Conservation (phyloP, 1,284 basidiomycete species). For the Microbotryum saponariae region DNA sequence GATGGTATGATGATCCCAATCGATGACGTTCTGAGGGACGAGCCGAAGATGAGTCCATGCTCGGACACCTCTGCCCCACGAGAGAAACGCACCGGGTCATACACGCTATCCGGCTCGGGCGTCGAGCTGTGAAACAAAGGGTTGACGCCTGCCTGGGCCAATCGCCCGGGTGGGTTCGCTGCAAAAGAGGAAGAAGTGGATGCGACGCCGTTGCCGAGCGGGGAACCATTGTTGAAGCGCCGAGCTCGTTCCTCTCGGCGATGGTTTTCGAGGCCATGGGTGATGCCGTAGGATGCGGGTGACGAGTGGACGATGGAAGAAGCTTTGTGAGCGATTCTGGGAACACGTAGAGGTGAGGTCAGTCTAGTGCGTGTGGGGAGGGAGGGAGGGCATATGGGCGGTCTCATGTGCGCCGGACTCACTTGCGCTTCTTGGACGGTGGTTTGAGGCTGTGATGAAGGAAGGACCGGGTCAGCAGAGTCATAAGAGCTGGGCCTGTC, state of each 20-base stretch:
- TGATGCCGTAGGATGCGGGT: constrained; percentile 17
- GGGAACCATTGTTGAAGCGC: constrained; percentile 16
- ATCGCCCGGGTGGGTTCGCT: not conserved
- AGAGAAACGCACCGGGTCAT: constrained; percentile 44
- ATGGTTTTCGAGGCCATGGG: constrained; percentile 34
- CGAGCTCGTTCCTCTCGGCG: constrained; percentile 29
- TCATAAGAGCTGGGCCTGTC: constrained; percentile 5
- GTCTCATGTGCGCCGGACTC: not conserved
- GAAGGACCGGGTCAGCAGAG: constrained; percentile 20
- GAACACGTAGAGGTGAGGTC: not conserved
- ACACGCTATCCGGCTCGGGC: constrained; percentile 36
- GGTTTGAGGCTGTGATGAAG: constrained; percentile 55
- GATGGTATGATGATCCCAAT: constrained; percentile 94
- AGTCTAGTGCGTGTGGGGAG: not conserved
- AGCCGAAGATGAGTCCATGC: not conserved
- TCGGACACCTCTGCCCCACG: not conserved
- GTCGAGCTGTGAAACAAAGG: constrained; percentile 7
- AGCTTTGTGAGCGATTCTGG: constrained; percentile 2
- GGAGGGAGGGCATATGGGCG: not conserved
- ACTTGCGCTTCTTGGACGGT: constrained; percentile 54
- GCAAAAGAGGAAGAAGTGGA: not conserved
- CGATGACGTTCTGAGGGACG: constrained; percentile 69
- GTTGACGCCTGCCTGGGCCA: too few relatives aligned
- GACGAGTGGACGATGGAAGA: constrained; percentile 18
- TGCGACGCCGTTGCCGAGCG: not conserved